A percentile compares a stretch with the other conserved stretches of the same genome.
Conservation (phyloP, 2,329 filamentous ascomycete species). For the Xylaria sp. region DNA sequence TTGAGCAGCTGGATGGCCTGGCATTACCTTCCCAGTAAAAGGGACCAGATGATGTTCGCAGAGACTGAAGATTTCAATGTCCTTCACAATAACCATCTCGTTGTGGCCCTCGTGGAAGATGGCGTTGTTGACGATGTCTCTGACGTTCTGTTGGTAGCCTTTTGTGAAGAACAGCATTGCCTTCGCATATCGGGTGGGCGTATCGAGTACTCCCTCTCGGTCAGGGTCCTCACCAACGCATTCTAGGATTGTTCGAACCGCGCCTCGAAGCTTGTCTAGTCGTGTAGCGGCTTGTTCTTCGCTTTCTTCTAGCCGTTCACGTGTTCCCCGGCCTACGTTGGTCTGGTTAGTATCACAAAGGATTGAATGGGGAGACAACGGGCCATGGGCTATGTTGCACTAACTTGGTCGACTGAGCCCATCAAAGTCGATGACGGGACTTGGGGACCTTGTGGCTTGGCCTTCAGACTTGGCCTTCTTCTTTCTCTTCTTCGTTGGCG, state of each 20-base stretch:
- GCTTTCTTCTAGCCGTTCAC: conserved; percentile 64
- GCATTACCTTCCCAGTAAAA: conserved; percentile 87
- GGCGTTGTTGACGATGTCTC: conserved; percentile 89
- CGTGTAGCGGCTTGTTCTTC: conserved; percentile 57
- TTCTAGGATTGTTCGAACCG: conserved; percentile 70
- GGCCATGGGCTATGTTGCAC: conserved; percentile 30
- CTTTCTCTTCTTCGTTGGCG: conserved; percentile 45
- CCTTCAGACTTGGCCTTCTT: conserved; percentile 44
- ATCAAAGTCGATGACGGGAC: conserved; percentile 66
- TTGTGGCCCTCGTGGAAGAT: conserved; percentile 97
- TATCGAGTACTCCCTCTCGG: conserved; percentile 67
- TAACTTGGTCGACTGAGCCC: conserved; percentile 64
- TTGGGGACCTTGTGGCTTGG: conserved; percentile 52
- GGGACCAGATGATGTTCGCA: conserved; percentile 98
- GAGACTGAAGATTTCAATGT: conserved; percentile 92
- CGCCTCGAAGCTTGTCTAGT: conserved; percentile 63
- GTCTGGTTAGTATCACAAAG: conserved; percentile 26
- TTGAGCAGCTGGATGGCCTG: background rate
- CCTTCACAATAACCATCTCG: conserved; percentile 96
- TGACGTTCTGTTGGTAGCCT: conserved; percentile 93
- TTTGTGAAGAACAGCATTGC: conserved; percentile 96
- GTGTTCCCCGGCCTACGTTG: conserved; percentile 64
- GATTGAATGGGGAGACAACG: background rate
- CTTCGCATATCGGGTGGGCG: conserved; percentile 88
- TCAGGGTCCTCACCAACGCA: conserved; percentile 72